Evolutionary conservation across 202 grass and related monocot species (phyloP), one percentile per base, ranked within the genome.

Genomic region (Carex arenaria): DNA sequence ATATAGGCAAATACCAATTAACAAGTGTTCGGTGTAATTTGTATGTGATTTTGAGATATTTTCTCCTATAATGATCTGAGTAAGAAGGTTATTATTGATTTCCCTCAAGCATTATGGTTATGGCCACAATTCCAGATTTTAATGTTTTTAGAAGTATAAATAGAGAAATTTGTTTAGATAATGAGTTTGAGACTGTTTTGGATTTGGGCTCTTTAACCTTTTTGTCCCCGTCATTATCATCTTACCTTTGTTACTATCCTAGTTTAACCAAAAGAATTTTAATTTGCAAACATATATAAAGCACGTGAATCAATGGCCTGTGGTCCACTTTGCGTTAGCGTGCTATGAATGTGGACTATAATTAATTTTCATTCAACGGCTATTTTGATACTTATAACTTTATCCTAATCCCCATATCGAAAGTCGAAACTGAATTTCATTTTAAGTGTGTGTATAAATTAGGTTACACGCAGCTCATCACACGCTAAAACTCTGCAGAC

Each of bases 271-370:
- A 59, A 2, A 18, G 51, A 76, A 76, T 54, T 76, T 54, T 55
- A 55, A 76, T 76, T 76, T 76, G 72, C 47, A 30, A 17, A 76
- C 72, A 76, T 55, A 75, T 55, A 75, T n/a, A 40, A n/a, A 30
- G 5, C 71, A 75, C 71, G 47, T 75, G 71, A 34, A 68, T 55
- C 12, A 52, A 7, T 26, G 43, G 70, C 20, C 11, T 73, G 45
- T 42, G 45, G 43, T 72, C 69, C 69, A 51, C 42, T 72, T 72
- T 26, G 26, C 26, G 26, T 26, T 52, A 4, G 43, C 4, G 20
- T 22, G 69, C 69, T 49, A 51, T 49, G n/a, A 14, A 42, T 19
- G 36, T 26, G 32, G 3, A 22, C 45, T 20, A 47, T 20, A 47
- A 47, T 26, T 54, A 74, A 22, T 17, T 74, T 74, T 74, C 20